Conservation (phyloP, 1,284 basidiomycete species). For the Leccinum fuscescens region DNA sequence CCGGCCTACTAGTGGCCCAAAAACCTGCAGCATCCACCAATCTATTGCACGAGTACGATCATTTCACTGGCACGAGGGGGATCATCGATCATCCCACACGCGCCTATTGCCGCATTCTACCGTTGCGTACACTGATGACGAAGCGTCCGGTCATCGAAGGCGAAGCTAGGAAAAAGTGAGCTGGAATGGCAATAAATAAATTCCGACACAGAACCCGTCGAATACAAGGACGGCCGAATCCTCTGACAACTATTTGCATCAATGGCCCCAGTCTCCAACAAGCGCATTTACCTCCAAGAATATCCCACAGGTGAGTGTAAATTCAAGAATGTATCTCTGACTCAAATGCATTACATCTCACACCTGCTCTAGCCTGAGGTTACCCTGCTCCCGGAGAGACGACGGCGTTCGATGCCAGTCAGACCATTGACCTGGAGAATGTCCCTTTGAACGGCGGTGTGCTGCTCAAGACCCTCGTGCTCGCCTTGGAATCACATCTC, state of each 20-base stretch:
- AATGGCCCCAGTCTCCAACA: constrained; percentile 15
- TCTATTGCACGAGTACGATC: too few species aligned
- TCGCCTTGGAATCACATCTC: constrained; percentile 14
- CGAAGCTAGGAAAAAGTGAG: neutral
- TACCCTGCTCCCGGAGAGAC: constrained; percentile 12
- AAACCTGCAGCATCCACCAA: neutral
- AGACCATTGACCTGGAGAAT: constrained; percentile 15
- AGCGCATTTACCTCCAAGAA: constrained; percentile 10
- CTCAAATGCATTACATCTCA: neutral
- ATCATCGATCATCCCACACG: neutral
- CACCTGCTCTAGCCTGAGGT: neutral
- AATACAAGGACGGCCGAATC: neutral
- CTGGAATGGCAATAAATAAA: neutral
- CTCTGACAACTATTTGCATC: neutral
- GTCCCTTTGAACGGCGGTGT: constrained; percentile 15
- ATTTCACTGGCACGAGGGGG: neutral
- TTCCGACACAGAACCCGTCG: neutral
- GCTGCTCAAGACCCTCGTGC: constrained; percentile 19
- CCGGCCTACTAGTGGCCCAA: neutral
- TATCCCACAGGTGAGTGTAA: constrained; percentile 1
- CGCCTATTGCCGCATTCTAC: neutral
- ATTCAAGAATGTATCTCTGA: neutral
- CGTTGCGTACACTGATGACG: neutral
- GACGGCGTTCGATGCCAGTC: constrained; percentile 11
- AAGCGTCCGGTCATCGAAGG: neutral